Conservation (phyloP, 768 basidiomycete genomes). For the Neoboletus brunneissimus region DNA sequence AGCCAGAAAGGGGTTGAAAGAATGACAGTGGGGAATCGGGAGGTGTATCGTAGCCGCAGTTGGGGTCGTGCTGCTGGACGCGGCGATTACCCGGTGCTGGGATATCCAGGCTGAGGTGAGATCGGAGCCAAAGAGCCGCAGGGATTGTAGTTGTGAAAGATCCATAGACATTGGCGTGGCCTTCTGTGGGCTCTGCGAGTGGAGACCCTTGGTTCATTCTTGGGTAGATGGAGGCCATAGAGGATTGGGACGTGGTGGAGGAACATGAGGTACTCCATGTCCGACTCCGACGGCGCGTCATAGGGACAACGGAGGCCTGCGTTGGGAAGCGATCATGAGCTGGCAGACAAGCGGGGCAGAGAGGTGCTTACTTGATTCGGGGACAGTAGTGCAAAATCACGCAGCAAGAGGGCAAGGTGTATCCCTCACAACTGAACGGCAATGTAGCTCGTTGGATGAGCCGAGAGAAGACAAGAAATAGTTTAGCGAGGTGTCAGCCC, state of each 20-base stretch:
- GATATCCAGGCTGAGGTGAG: conserved; percentile 18
- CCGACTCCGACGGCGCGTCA: conserved; percentile 8
- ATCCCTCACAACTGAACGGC: background rate
- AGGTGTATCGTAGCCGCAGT: conserved; percentile 24
- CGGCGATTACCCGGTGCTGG: conserved; percentile 8
- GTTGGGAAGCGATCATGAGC: background rate
- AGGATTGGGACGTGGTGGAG: conserved; percentile 24
- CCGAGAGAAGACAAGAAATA: too few species aligned
- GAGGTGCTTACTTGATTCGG: background rate
- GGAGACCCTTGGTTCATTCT: conserved; percentile 22
- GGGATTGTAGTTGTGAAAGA: conserved; percentile 41
- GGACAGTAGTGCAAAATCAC: background rate
- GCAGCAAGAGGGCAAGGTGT: background rate
- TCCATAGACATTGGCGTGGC: conserved; percentile 30
- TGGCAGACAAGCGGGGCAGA: too few species aligned
- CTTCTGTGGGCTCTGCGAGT: conserved; percentile 25
- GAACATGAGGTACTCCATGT: conserved; percentile 22
- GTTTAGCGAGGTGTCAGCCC: background rate
- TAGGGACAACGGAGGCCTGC: background rate
- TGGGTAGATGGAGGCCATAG: conserved; percentile 23
- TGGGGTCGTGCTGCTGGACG: conserved; percentile 1
- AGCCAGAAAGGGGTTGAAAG: conserved; percentile 12
- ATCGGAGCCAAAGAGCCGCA: conserved; percentile 32
- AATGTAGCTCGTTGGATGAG: background rate
- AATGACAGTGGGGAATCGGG: conserved; percentile 31